A percentile compares a stretch with the other conserved stretches of the same genome.
These are phyloP conservation scores for Wakefieldia striispora DNA, from an alignment of 768 basidiomycete genomes.

Conservation along the genomic window DNA sequence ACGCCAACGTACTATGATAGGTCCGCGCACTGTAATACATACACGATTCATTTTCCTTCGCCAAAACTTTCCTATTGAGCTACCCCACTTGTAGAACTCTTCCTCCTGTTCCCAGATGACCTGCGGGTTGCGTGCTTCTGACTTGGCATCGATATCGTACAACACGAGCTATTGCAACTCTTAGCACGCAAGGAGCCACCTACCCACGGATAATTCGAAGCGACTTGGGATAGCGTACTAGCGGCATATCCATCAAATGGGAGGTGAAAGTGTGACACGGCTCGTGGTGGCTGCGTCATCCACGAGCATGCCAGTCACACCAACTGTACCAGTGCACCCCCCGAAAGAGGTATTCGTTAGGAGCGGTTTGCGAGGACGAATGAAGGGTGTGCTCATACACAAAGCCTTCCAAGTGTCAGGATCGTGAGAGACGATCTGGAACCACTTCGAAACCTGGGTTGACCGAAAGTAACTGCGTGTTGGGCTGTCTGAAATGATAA, in stretches of 20 bases:
- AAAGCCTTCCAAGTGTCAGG: not conserved
- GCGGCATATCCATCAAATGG: not conserved
- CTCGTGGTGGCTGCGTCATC: not conserved
- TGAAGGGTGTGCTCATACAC: not conserved
- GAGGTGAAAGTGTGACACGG: not conserved
- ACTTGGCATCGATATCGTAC: not conserved
- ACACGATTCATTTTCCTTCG: not conserved
- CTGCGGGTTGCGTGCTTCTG: not conserved
- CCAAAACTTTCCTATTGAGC: not conserved
- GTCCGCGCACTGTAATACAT: not conserved
- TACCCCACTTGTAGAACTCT: not conserved
- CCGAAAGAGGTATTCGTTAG: not conserved
- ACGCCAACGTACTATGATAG: not conserved
- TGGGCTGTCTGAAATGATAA: no score
- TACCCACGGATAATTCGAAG: no score
- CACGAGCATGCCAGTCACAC: no score
- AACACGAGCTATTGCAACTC: not conserved
- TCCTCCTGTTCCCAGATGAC: not conserved
- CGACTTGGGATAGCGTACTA: no score
- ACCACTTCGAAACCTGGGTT: no score
- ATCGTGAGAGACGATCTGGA: not conserved
- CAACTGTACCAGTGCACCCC: not conserved
- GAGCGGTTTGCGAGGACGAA: not conserved
- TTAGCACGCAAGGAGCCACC: constrained; percentile 4
- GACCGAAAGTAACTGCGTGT: no score